Percentiles rank a stretch among this genome's conserved stretches.
These are phyloP conservation scores for Brettanomyces bruxellensis DNA, from an alignment of 805 yeast species.

Conservation along the genomic window DNA sequence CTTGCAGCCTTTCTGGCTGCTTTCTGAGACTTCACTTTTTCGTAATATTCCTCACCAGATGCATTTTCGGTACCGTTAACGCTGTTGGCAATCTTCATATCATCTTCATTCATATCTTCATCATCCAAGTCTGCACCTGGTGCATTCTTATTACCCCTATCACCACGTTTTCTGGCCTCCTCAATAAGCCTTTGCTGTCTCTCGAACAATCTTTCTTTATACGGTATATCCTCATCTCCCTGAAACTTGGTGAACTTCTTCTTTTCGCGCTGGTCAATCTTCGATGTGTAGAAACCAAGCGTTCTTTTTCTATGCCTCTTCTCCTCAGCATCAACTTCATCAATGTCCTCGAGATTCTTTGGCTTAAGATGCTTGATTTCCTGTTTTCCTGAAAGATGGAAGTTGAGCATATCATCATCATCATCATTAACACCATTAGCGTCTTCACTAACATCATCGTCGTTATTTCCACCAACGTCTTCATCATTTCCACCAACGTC, in stretches of 20 bases:
- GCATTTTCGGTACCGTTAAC: constrained; percentile 19
- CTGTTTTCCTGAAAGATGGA: constrained; percentile 24
- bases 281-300: constrained; percentile 91
- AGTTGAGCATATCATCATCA: background rate
- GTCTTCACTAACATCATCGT: constrained; percentile 14
- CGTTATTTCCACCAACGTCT: constrained; percentile 17
- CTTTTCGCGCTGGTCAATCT: constrained; percentile 76
- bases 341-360: constrained; percentile 55
- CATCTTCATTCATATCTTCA: constrained; percentile 38
- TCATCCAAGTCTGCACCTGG: constrained; percentile 48
- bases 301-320: constrained; percentile 72
- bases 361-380: constrained; percentile 31
- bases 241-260: constrained; percentile 50
- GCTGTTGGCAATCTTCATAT: constrained; percentile 24
- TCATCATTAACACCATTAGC: constrained; percentile 14
- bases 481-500: constrained; percentile 9
- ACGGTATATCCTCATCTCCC: constrained; percentile 90
- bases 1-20: constrained; percentile 43
- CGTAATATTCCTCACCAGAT: constrained; percentile 50
- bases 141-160: constrained; percentile 31
- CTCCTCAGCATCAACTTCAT: constrained; percentile 80
- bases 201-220: constrained; percentile 82
- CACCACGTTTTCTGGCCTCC: constrained; percentile 84
- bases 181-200: constrained; percentile 80
- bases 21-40: constrained; percentile 40